A percentile compares a stretch with the other conserved stretches of the same genome.
Conservation (phyloP, 495 filamentous ascomycete species). For the Apodospora peruviana region DNA sequence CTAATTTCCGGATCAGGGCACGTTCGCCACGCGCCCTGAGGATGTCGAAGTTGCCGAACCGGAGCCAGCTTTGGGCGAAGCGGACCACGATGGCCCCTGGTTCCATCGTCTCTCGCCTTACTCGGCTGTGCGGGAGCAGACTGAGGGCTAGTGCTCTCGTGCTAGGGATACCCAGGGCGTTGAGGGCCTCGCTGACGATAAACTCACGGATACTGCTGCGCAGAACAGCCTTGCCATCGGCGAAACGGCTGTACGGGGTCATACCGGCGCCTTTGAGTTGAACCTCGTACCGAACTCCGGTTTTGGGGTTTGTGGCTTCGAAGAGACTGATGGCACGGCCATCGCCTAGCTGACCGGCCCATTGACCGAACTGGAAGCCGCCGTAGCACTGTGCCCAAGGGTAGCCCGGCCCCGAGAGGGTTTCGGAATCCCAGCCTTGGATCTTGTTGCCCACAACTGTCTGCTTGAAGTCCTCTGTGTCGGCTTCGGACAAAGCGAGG, state of each 20-base stretch:
- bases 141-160: slow-evolving; percentile 82
- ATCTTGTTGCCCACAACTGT: slow-evolving; percentile 78
- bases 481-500: slow-evolving; percentile 57
- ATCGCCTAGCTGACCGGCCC: slow-evolving; percentile 95
- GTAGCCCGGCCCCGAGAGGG: slow-evolving; percentile 64
- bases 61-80: slow-evolving; percentile 87
- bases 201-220: slow-evolving; percentile 90
- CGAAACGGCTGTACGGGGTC: slow-evolving; percentile 93
- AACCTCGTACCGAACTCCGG: slow-evolving; percentile 72
- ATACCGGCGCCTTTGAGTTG: slow-evolving; percentile 90
- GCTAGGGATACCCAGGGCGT: slow-evolving; percentile 77
- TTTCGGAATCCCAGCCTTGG: slow-evolving; percentile 53
- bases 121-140: slow-evolving; percentile 63
- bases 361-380: slow-evolving; percentile 78
- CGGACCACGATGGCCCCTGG: slow-evolving; percentile 88
- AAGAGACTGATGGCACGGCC: slow-evolving; percentile 92
- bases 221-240: slow-evolving; percentile 94
- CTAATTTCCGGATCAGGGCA: slow-evolving; percentile 60
- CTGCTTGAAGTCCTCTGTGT: slow-evolving; percentile 68
- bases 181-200: slow-evolving; percentile 78
- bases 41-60: slow-evolving; percentile 93
- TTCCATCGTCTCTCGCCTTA: slow-evolving; percentile 77
- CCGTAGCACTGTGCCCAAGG: slow-evolving; percentile 99
- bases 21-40: slow-evolving; percentile 76
- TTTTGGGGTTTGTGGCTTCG: slow-evolving; percentile 73